Evolutionary conservation across 225 moss, liverwort and hornwort species (phyloP).

Genomic region (Pseudisothecium myosuroides): DNA sequence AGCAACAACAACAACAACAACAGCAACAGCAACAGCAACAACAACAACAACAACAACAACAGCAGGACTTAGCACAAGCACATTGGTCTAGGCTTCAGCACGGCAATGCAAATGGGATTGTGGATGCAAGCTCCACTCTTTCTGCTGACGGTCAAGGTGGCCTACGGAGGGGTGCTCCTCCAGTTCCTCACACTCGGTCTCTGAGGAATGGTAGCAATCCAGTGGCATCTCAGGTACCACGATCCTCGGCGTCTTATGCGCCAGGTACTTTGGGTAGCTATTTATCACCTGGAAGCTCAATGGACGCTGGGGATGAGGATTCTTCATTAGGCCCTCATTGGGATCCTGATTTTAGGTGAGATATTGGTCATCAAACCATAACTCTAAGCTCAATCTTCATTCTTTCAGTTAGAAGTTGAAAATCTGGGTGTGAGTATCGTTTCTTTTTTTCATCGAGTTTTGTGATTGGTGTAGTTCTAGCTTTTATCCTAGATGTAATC

Average conservation of each 20-base stretch:
- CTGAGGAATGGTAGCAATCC: constrained; percentile 18
- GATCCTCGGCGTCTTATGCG: constrained; percentile 12
- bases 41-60: constrained; percentile 14
- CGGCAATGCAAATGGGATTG: constrained; percentile 11
- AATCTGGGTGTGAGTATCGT: not conserved
- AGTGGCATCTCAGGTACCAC: constrained; percentile 5
- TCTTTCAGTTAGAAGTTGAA: not conserved
- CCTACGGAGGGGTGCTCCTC: constrained; percentile 28
- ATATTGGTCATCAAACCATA: not conserved
- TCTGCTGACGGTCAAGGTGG: constrained; percentile 16
- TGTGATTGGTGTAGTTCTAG: not conserved
- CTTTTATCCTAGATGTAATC: not conserved
- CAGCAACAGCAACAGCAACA: not conserved
- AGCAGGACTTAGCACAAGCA: constrained; percentile 20
- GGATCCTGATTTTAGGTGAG: constrained; percentile 44
- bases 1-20: constrained; percentile 5
- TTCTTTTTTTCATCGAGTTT: not conserved
- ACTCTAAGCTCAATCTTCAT: not conserved
- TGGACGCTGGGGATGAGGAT: constrained; percentile 33
- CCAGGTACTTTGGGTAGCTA: constrained; percentile 30
- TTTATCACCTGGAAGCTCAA: constrained; percentile 24
- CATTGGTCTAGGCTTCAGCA: constrained; percentile 45
- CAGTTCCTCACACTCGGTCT: constrained; percentile 17
- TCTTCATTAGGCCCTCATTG: constrained; percentile 22
- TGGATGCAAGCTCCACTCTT: constrained; percentile 8